Conservation (phyloP, 495 filamentous ascomycete genomes). For the Hypoxylon lienhwacheense region DNA sequence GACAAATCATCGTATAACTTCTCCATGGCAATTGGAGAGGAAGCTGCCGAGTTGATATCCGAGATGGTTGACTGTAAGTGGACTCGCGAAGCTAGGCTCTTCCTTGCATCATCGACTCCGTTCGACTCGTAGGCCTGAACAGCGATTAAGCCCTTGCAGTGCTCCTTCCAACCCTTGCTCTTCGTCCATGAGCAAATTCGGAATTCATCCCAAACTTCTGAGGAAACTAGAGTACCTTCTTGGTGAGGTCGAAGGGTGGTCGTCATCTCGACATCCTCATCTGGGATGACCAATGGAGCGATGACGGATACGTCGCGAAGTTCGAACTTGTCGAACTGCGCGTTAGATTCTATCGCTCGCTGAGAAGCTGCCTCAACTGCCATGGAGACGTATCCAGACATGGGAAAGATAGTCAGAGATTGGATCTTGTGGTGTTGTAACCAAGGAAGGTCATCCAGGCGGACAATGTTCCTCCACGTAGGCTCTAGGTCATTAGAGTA, state of each 20-base stretch:
- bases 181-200: slow-evolving; percentile 50
- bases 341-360: slow-evolving; percentile 36
- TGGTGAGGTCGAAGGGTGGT: slow-evolving; percentile 47
- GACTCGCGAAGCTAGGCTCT: slow-evolving; percentile 34
- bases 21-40: slow-evolving; percentile 28
- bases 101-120: slow-evolving; percentile 41
- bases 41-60: slow-evolving; percentile 27
- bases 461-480: slow-evolving; percentile 58
- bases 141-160: slow-evolving; percentile 50
- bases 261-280: slow-evolving; percentile 51
- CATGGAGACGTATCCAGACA: slow-evolving; percentile 59
- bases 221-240: slow-evolving; percentile 40
- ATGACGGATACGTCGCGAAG: slow-evolving; percentile 48
- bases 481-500: slow-evolving; percentile 54
- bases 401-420: slow-evolving; percentile 59
- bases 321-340: slow-evolving; percentile 45
- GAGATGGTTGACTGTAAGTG: slow-evolving; percentile 35
- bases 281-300: slow-evolving; percentile 51
- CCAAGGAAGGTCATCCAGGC: slow-evolving; percentile 56
- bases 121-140: slow-evolving; percentile 40
- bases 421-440: slow-evolving; percentile 56
- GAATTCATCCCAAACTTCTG: slow-evolving; percentile 51
- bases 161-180: slow-evolving; percentile 50
- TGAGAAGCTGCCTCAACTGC: slow-evolving; percentile 57
- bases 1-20: slow-evolving; percentile 45